Evolutionary conservation across 192 early-diverging fungal genomes (phyloP), one percentile per base, ranked within the genome.

Genomic region (Coemansia sp.): DNA sequence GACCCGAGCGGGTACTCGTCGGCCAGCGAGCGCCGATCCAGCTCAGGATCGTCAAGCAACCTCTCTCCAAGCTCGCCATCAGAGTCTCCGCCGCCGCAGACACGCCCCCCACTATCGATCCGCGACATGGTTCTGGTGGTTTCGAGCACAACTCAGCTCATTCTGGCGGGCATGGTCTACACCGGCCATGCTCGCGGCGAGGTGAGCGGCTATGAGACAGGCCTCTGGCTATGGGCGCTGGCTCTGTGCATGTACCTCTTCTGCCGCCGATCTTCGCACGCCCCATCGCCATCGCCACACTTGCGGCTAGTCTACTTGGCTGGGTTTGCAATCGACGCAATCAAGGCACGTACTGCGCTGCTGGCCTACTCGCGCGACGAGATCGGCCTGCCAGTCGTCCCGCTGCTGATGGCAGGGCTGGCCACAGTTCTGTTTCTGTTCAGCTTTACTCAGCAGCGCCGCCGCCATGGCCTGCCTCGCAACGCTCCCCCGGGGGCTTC

Each of bases 261-360:
- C 21, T 49, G 34, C 26, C 68, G 68, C 35, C 25, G 38, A 11
- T 47, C 33, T 16, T 30, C 23, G 11, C 30, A 13, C 8, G 26
- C 38, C 9, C 68, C 68, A 13, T 72, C 68, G 44, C 68, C 68
- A 2, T 72, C 68, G 36, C 68, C 68, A 3, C 68, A 72, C 13
- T 23, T 72, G 47, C 61, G 68, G 6, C 44, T 72, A n/a, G 52
- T 65, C 18, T 72, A 45, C 19, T 29, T 54, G 11, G 56, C 21
- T 23, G 68, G 62, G 7, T 11, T 65, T 9, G 40, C 17, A 10
- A 25, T 72, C 12, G 56, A 65, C 21, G 44, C 34, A n/a, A 34
- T 57, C 25, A 64, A 53, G 22, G 44, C 45, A 10, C 68, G 68
- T 31, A 55, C 68, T 1, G 68, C 57, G 3, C 48, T 72, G 16